Evolutionary conservation across 495 filamentous ascomycete genomes (phyloP).

Genomic region (Lineolata rhizophorae): DNA sequence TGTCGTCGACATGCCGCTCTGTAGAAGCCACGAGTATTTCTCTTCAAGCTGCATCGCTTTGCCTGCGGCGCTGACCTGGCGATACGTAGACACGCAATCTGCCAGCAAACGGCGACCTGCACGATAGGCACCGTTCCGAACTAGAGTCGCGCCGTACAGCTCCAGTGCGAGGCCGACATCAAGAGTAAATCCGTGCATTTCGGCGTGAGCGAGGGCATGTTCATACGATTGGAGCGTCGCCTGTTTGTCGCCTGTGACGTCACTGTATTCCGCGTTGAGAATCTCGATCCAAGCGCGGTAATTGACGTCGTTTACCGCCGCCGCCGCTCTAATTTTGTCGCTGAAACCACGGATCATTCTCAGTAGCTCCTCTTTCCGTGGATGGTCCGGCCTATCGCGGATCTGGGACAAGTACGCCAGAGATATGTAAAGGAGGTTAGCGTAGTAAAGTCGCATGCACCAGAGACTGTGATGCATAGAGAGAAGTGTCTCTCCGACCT

Average conservation of each 20-base stretch:
- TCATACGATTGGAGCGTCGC: constrained; percentile 46
- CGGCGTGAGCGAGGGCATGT: constrained; percentile 54
- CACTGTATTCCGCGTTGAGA: constrained; percentile 49
- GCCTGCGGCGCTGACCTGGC: constrained; percentile 49
- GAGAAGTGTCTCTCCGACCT: constrained; percentile 39
- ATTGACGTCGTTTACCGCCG: constrained; percentile 49
- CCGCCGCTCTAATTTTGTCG: constrained; percentile 44
- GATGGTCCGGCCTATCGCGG: constrained; percentile 28
- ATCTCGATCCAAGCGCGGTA: constrained; percentile 57
- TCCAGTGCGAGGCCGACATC: constrained; percentile 69
- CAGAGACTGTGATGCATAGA: constrained; percentile 39
- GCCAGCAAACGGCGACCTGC: constrained; percentile 49
- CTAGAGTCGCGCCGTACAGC: constrained; percentile 51
- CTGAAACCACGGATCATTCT: constrained; percentile 33
- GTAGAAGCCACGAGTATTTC: constrained; percentile 50
- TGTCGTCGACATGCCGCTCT: constrained; percentile 34
- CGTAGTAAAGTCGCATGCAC: constrained; percentile 46
- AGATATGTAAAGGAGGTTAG: constrained; percentile 46
- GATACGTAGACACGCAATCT: constrained; percentile 53
- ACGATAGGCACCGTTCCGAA: constrained; percentile 45
- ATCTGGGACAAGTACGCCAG: constrained; percentile 40
- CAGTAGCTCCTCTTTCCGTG: constrained; percentile 30
- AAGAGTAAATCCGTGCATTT: constrained; percentile 51
- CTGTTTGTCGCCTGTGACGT: constrained; percentile 39
- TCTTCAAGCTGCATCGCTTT: constrained; percentile 48